Evolutionary conservation across 768 basidiomycete genomes (phyloP).

Genomic region (Pluteus cervinus): DNA sequence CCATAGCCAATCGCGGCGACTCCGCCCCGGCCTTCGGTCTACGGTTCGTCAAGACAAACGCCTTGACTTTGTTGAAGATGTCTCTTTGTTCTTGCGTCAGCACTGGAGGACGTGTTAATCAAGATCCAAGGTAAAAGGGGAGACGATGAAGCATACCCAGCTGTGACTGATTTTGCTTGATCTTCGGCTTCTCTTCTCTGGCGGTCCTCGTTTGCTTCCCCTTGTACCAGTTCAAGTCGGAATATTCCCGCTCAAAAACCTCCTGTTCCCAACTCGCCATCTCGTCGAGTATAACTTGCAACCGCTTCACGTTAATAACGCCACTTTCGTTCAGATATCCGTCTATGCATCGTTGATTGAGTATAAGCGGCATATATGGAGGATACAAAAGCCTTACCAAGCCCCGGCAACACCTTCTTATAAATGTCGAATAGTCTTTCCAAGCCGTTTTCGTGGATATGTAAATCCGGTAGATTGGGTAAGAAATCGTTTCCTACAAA

Average conservation of each 20-base stretch:
- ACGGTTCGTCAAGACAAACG: conserved; percentile 57
- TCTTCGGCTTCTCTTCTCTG: conserved; percentile 62
- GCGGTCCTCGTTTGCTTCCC: conserved; percentile 81
- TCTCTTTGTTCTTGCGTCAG: conserved; percentile 69
- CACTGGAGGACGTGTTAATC: conserved; percentile 43
- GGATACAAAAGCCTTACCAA: conserved; percentile 35
- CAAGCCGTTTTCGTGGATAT: conserved; percentile 96
- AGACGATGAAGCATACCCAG: conserved; percentile 45
- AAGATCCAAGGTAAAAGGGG: background rate
- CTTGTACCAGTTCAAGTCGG: conserved; percentile 89
- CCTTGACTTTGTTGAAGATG: conserved; percentile 75
- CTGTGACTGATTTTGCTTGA: conserved; percentile 48
- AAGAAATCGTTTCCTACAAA: conserved; percentile 98
- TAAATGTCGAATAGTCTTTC: conserved; percentile 94
- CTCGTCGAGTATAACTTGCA: conserved; percentile 86
- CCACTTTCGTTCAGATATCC: conserved; percentile 94
- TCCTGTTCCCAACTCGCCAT: conserved; percentile 86
- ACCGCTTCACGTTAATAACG: conserved; percentile 66
- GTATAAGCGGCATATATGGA: background rate
- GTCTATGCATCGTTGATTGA: conserved; percentile 36
- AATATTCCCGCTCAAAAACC: conserved; percentile 86
- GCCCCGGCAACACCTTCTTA: conserved; percentile 80
- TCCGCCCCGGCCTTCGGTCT: conserved; percentile 21
- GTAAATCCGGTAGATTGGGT: conserved; percentile 92
- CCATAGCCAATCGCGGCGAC: conserved; percentile 52